Conservation (phyloP, 1,284 basidiomycete species). For the Cutaneotrichosporon cavernicola region DNA sequence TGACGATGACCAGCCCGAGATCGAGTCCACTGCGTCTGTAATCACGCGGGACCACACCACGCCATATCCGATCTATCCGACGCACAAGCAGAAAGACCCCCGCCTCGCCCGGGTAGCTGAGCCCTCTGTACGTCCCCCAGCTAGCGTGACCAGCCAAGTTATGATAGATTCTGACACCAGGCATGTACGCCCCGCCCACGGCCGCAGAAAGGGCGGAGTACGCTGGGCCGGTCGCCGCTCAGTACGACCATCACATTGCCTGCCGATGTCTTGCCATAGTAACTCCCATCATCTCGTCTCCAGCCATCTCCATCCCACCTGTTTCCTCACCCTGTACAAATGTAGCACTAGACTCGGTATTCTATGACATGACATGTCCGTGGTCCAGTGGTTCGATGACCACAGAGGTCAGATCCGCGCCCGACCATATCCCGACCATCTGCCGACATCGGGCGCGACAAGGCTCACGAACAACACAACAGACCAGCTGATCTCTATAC, state of each 20-base stretch:
- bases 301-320: too few species aligned
- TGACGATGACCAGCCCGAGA: background rate
- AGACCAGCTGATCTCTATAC: too few species aligned
- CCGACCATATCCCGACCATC: too few species aligned
- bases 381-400: too few species aligned
- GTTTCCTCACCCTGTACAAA: background rate
- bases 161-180: background rate
- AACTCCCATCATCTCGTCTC: too few species aligned
- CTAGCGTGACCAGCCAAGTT: background rate
- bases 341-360: too few species aligned
- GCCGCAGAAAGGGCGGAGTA: background rate
- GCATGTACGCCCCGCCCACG: background rate
- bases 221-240: background rate
- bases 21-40: background rate
- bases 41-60: background rate
- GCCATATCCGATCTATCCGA: background rate
- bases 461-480: too few species aligned
- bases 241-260: background rate
- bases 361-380: too few species aligned
- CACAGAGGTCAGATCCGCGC: too few species aligned
- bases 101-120: background rate
- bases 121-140: background rate
- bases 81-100: background rate
- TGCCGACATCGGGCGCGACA: too few species aligned
- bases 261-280: background rate